Evolutionary conservation across 2,329 filamentous ascomycete genomes (phyloP).

Genomic region (Emmonsiellopsis sp.): DNA sequence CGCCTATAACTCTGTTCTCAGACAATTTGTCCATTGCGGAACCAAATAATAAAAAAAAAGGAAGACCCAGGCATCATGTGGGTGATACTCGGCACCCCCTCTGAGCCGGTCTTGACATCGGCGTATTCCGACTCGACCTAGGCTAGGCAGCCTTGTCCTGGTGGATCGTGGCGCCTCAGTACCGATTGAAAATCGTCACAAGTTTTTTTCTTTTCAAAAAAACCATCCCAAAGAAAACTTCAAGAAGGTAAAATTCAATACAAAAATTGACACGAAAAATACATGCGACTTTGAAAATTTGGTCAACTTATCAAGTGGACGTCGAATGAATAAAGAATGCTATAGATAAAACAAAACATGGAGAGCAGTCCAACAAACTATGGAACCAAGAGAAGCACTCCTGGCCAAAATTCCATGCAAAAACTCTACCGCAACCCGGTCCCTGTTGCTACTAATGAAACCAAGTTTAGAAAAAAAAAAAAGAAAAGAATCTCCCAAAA

Average conservation of each 20-base stretch:
- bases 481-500: neutral
- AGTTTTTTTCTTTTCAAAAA: neutral
- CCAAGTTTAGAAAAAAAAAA: neutral
- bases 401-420: too few relatives aligned
- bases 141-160: slow-evolving; percentile 1
- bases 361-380: too few relatives aligned
- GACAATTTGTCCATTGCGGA: neutral
- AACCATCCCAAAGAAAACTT: neutral
- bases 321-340: too few relatives aligned
- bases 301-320: neutral
- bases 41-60: neutral
- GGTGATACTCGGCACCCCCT: neutral
- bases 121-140: neutral
- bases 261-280: neutral
- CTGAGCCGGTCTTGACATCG: neutral
- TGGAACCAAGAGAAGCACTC: too few relatives aligned
- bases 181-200: neutral
- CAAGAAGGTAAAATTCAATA: neutral
- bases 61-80: neutral
- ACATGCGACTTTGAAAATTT: neutral
- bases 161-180: neutral
- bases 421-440: too few relatives aligned
- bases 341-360: too few relatives aligned
- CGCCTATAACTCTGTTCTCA: neutral
- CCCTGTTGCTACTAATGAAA: too few relatives aligned